Percentiles rank a stretch among this genome's conserved stretches.
Conservation (phyloP, 2,329 filamentous ascomycete species). For the Pseudogymnoascus sp. region DNA sequence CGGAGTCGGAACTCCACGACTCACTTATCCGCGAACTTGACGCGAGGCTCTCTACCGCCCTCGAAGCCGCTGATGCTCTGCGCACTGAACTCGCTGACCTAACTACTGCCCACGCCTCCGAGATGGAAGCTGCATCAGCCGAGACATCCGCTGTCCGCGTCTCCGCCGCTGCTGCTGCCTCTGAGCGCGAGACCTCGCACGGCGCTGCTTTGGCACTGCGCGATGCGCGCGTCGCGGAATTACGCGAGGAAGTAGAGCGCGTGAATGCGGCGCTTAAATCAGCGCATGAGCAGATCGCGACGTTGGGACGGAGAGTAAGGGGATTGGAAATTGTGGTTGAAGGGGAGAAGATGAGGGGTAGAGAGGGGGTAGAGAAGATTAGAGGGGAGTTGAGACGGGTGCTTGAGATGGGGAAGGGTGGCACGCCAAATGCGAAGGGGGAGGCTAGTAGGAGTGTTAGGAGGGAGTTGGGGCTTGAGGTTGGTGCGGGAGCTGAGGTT, state of each 20-base stretch:
- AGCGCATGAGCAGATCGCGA: slow-evolving; percentile 40
- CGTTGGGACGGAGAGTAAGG: slow-evolving; percentile 40
- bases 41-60: slow-evolving; percentile 34
- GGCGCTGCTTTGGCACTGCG: slow-evolving; percentile 41
- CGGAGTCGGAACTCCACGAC: slow-evolving; percentile 31
- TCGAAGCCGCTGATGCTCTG: slow-evolving; percentile 34
- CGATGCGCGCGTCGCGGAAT: slow-evolving; percentile 42
- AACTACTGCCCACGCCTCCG: slow-evolving; percentile 19
- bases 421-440: background rate
- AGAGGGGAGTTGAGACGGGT: slow-evolving; percentile 44
- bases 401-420: slow-evolving; percentile 37
- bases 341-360: slow-evolving; percentile 40
- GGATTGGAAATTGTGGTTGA: slow-evolving; percentile 38
- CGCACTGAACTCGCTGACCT: slow-evolving; percentile 30
- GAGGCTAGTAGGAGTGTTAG: background rate
- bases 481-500: background rate
- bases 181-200: slow-evolving; percentile 26
- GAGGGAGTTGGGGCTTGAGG: background rate
- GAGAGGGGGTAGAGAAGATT: slow-evolving; percentile 41
- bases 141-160: slow-evolving; percentile 8
- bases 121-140: slow-evolving; percentile 20
- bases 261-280: slow-evolving; percentile 38
- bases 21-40: slow-evolving; percentile 37
- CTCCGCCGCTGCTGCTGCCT: slow-evolving; percentile 7
- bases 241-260: slow-evolving; percentile 41